Evolutionary conservation across 768 basidiomycete genomes (phyloP).

Genomic region (Leccinum subgranulosum): DNA sequence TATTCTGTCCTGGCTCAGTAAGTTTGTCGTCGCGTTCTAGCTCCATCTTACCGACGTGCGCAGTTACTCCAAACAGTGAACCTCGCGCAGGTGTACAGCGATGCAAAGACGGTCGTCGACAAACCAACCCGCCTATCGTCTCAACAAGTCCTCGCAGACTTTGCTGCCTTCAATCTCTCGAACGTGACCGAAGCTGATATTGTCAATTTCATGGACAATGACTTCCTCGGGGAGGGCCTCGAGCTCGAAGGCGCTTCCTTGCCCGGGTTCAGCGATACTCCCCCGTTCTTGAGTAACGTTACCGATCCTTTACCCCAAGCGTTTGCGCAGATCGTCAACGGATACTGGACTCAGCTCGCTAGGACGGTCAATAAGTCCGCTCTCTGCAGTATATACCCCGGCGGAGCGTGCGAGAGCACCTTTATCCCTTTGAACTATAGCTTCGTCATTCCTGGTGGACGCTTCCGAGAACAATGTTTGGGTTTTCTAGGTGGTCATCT

Average conservation of each 20-base stretch:
- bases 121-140: constrained; percentile 73
- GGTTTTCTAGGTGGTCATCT: constrained; percentile 19
- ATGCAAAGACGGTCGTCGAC: constrained; percentile 90
- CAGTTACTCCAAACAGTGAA: constrained; percentile 86
- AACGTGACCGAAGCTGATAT: constrained; percentile 61
- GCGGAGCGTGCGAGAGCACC: constrained; percentile 69
- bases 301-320: constrained; percentile 64
- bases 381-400: constrained; percentile 51
- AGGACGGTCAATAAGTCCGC: constrained; percentile 68
- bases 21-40: constrained; percentile 15
- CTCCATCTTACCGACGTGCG: neutral
- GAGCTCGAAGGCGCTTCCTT: constrained; percentile 69
- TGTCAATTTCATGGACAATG: constrained; percentile 63
- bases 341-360: constrained; percentile 81
- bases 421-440: constrained; percentile 90
- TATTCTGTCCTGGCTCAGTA: constrained; percentile 80
- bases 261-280: constrained; percentile 56
- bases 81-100: constrained; percentile 67
- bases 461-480: constrained; percentile 84
- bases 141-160: constrained; percentile 68
- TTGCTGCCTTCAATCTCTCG: constrained; percentile 38
- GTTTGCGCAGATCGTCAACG: constrained; percentile 77
- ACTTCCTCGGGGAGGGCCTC: constrained; percentile 83
- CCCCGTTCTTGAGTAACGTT: constrained; percentile 70
- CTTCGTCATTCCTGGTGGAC: constrained; percentile 84